Evolutionary conservation across 2,329 filamentous ascomycete genomes (phyloP), one percentile per base, ranked within the genome.

Genomic region (Drechslerella coelobrocha): DNA sequence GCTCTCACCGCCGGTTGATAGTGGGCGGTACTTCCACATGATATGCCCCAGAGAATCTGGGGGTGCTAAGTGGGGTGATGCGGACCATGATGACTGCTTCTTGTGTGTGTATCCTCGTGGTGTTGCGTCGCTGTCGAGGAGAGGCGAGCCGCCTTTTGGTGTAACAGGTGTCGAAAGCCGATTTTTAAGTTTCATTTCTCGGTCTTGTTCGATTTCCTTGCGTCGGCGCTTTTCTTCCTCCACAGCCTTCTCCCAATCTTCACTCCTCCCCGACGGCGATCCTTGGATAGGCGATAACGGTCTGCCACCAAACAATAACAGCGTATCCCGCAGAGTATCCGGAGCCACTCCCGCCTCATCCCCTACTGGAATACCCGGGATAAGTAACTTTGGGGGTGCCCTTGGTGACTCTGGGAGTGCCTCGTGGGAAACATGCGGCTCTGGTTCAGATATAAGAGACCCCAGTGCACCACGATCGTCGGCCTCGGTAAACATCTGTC

Each of bases 401-500:
- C 62, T 48, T 14, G 55, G 55, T 26, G 62, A 61, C 21, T 61
- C 55, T 39, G 55, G 59, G n/a, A 51, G 48, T 23, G 50, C 24
- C 55, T 68, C 56, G 63, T 61, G 63, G n/a, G 51, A 29, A 12
- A 61, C 59, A 37, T 47, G 48, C 34, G 48, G 29, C 14, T 31
- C 41, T 29, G 48, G 19, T 26, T 68, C 50, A 5, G 19, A 41
- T 27, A 61, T 37, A 54, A 34, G 51, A 26, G 50, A 43, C 23
- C 41, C 27, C 51, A 27, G 47, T 19, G 23, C 24, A 47, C 26
- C 43, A 41, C 29, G 63, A 55, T 68, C 56, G 29, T 61, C 63
- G 55, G 29, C 54, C 63, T 61, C 63, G 55, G 50, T 68, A 61
- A 68, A 68, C 63, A 68, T 68, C 51, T 68, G 63, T 68, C 63